Evolutionary conservation across 768 basidiomycete genomes (phyloP).

Genomic region (Clitopilus passeckerianus): DNA sequence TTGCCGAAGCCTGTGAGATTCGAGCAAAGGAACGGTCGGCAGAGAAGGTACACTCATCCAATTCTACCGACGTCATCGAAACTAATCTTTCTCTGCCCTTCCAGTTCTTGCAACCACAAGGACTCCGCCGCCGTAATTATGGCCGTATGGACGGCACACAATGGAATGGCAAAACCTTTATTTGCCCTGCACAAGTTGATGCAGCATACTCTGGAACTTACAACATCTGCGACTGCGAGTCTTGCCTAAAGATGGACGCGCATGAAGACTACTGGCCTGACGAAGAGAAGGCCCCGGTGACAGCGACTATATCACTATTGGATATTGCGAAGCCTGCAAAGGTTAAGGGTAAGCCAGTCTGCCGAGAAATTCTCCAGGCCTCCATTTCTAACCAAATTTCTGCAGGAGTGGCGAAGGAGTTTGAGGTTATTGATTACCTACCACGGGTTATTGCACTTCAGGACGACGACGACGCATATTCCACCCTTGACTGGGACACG

Average conservation of each 20-base stretch:
- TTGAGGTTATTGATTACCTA: slow-evolving; percentile 15
- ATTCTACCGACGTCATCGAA: background rate
- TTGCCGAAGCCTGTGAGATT: slow-evolving; percentile 1
- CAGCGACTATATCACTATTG: slow-evolving; percentile 13
- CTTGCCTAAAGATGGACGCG: background rate
- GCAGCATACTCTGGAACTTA: slow-evolving; percentile 4
- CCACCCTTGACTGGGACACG: background rate
- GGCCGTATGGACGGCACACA: slow-evolving; percentile 18
- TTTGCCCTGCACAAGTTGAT: slow-evolving; percentile 15
- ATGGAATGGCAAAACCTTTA: slow-evolving; percentile 19
- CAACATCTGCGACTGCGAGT: background rate
- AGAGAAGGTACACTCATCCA: background rate
- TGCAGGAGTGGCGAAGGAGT: slow-evolving; percentile 21
- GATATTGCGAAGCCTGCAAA: slow-evolving; percentile 29
- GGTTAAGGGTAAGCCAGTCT: slow-evolving; percentile 16
- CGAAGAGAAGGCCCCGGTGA: slow-evolving; percentile 11
- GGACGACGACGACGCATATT: slow-evolving; percentile 10
- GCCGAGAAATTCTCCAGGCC: background rate
- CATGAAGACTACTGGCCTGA: background rate
- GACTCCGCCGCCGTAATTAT: slow-evolving; percentile 11
- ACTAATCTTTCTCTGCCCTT: background rate
- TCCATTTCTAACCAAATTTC: background rate
- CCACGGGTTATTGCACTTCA: slow-evolving; percentile 14
- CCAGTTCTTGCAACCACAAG: background rate
- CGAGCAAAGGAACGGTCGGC: slow-evolving; percentile 2